Percentiles rank a stretch among this genome's conserved stretches.
phyloP scores from a whole-genome alignment of 2,329 filamentous ascomycete species.

The Pseudogymnoascus sp. region DNA sequence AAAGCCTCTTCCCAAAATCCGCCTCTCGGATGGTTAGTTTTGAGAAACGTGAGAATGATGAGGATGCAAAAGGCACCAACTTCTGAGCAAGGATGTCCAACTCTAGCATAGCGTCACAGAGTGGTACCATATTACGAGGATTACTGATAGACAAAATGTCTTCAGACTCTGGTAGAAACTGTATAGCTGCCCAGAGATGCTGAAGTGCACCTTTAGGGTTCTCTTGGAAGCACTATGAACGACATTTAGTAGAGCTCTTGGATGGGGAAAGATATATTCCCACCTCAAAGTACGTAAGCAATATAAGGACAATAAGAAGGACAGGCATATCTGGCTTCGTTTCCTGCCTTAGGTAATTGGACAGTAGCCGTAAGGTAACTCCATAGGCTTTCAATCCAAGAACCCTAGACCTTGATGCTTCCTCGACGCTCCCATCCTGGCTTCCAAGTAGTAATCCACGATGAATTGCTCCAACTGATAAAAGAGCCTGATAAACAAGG shows the following conservation, averaged over 20 bases:
- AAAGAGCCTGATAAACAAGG: slow-evolving; percentile 20
- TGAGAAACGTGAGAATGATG: background rate
- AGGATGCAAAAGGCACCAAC: background rate
- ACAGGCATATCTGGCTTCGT: background rate
- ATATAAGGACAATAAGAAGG: background rate
- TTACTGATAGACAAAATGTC: background rate
- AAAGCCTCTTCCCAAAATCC: background rate
- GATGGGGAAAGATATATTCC: background rate
- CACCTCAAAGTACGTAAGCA: background rate
- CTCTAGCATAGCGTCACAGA: background rate
- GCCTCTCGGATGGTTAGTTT: background rate
- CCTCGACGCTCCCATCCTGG: slow-evolving; percentile 9
- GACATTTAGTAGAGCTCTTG: background rate
- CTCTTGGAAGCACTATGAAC: background rate
- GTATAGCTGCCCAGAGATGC: background rate
- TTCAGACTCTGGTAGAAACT: background rate
- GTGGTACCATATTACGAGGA: background rate
- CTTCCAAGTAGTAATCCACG: slow-evolving; percentile 18
- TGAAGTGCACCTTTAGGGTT: background rate
- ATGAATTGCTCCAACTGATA: slow-evolving; percentile 20
- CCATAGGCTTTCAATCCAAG: background rate
- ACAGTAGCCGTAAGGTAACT: background rate
- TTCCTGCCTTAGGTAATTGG: background rate
- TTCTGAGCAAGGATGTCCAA: background rate
- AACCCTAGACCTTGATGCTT: slow-evolving; percentile 9